phyloP scores from a whole-genome alignment of 202 grass and related monocot genomes.

The Brachypodium distachyon region DNA sequence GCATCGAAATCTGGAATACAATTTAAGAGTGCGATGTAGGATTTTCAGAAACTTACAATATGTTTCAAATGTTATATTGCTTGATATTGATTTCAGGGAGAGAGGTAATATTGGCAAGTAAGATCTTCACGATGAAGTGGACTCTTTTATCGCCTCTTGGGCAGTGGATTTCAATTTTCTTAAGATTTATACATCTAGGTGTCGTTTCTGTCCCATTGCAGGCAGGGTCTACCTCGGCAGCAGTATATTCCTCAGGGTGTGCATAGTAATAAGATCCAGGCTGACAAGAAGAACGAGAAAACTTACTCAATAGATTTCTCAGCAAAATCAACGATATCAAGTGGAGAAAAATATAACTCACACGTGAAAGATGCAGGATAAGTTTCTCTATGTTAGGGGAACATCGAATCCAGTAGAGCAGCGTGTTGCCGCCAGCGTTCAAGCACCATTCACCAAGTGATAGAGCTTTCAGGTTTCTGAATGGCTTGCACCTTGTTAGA shows the following conservation, averaged over 20 bases:
- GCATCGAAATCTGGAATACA: no score
- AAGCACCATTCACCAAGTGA: slow-evolving; percentile 2
- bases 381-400: slow-evolving; percentile 8
- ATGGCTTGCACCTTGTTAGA: background rate
- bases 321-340: background rate
- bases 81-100: slow-evolving; percentile 13
- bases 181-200: background rate
- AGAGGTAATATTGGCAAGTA: background rate
- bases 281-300: background rate
- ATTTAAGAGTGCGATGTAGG: no score
- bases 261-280: background rate
- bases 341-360: background rate
- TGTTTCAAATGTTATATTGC: background rate
- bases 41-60: background rate
- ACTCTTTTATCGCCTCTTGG: background rate
- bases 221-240: background rate
- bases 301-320: background rate
- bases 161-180: background rate
- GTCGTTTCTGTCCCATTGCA: background rate
- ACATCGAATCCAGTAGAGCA: background rate
- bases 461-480: slow-evolving; percentile 3
- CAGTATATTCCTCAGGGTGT: background rate
- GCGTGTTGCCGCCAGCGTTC: background rate
- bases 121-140: background rate
- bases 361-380: background rate